Percentiles rank a stretch among this genome's conserved stretches.
These are phyloP conservation scores for Torulaspora delbrueckii DNA, from an alignment of 805 yeast genomes.

Conservation along the genomic window DNA sequence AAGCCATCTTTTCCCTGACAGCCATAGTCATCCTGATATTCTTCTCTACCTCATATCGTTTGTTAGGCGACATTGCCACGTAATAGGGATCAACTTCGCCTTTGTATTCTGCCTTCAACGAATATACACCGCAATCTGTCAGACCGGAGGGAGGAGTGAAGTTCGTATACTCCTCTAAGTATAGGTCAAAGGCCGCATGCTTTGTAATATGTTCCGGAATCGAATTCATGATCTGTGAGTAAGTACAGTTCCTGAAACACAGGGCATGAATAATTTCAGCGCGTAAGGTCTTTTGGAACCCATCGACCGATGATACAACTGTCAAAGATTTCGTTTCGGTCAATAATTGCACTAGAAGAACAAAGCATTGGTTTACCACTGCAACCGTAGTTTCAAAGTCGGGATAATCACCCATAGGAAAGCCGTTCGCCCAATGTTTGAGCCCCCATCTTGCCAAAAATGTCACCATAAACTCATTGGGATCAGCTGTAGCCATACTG, in stretches of 20 bases:
- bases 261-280: slow-evolving; percentile 77
- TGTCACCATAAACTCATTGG: slow-evolving; percentile 52
- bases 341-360: slow-evolving; percentile 60
- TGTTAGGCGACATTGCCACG: slow-evolving; percentile 69
- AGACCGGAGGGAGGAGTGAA: slow-evolving; percentile 57
- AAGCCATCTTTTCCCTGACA: slow-evolving; percentile 36
- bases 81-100: slow-evolving; percentile 74
- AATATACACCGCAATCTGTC: slow-evolving; percentile 58
- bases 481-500: slow-evolving; percentile 50
- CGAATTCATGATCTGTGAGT: slow-evolving; percentile 59
- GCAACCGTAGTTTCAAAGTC: slow-evolving; percentile 43
- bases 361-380: slow-evolving; percentile 75
- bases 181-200: slow-evolving; percentile 68
- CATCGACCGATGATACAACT: slow-evolving; percentile 45
- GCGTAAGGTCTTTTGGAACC: slow-evolving; percentile 47
- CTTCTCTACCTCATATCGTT: slow-evolving; percentile 76
- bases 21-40: slow-evolving; percentile 50
- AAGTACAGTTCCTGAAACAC: slow-evolving; percentile 70
- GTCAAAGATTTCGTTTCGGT: slow-evolving; percentile 61
- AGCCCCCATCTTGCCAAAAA: slow-evolving; percentile 69
- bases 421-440: slow-evolving; percentile 46
- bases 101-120: slow-evolving; percentile 53
- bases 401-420: slow-evolving; percentile 40
- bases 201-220: slow-evolving; percentile 72
- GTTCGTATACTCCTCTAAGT: slow-evolving; percentile 52